Conservation (phyloP, 495 filamentous ascomycete species). For the Penicillium soppii region DNA sequence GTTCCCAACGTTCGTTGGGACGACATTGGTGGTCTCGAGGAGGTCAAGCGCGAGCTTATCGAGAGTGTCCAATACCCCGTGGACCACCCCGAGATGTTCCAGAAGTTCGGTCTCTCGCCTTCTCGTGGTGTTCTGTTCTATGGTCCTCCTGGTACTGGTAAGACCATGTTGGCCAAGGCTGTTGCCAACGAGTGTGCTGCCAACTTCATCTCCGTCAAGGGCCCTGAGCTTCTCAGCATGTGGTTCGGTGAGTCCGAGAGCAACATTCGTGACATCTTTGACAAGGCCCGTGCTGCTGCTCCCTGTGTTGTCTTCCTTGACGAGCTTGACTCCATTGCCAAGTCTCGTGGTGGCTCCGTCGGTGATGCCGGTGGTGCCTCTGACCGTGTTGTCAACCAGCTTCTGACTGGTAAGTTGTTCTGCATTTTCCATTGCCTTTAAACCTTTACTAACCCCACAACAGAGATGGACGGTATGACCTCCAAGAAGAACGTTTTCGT, state of each 20-base stretch:
- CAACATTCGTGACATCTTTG: slow-evolving; percentile 99
- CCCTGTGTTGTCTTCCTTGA: slow-evolving; percentile 99
- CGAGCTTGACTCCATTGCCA: slow-evolving; percentile 98
- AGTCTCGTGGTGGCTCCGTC: slow-evolving; percentile 95
- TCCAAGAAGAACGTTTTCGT: slow-evolving; percentile 99
- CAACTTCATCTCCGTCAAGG: slow-evolving; percentile 99
- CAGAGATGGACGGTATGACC: slow-evolving; percentile 99
- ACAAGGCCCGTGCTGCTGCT: slow-evolving; percentile 97
- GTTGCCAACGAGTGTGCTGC: slow-evolving; percentile 98
- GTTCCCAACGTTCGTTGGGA: slow-evolving; percentile 99
- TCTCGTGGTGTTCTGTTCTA: slow-evolving; percentile 99
- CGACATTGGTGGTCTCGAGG: slow-evolving; percentile 97
- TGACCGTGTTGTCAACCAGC: slow-evolving; percentile 99
- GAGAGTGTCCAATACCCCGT: slow-evolving; percentile 99
- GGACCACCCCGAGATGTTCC: slow-evolving; percentile 99
- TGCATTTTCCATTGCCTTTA: not conserved
- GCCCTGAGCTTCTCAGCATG: slow-evolving; percentile 96
- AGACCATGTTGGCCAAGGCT: slow-evolving; percentile 98
- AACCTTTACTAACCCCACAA: slow-evolving; percentile 40
- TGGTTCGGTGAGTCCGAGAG: slow-evolving; percentile 99
- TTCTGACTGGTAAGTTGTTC: slow-evolving; percentile 78
- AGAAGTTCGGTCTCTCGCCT: slow-evolving; percentile 98
- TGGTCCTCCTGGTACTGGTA: slow-evolving; percentile 98
- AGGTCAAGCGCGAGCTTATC: slow-evolving; percentile 99
- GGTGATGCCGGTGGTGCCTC: slow-evolving; percentile 98